A percentile compares a stretch with the other conserved stretches of the same genome.
Evolutionary conservation across 306 rosid species (phyloP).

Genomic region (Herpetospermum pedunculosum): DNA sequence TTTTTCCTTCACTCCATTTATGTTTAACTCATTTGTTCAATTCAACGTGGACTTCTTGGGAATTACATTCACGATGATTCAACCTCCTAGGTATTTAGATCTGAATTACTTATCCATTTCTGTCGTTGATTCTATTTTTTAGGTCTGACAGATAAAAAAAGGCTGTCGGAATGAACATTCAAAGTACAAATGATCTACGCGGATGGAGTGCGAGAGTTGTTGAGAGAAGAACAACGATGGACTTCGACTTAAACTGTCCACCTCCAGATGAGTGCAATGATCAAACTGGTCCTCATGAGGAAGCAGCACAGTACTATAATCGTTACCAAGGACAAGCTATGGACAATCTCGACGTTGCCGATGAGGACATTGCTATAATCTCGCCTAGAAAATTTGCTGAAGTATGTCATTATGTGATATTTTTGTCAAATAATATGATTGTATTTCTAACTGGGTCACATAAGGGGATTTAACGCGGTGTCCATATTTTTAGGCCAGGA

Average conservation of each 20-base stretch:
- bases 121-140: constrained; percentile 1
- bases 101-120: not conserved
- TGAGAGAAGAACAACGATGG: constrained; percentile 1
- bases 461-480: not conserved
- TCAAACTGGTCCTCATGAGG: not conserved
- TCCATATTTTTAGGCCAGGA: constrained; percentile 6
- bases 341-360: not conserved
- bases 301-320: not conserved
- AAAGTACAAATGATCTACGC: not conserved
- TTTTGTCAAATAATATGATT: not conserved
- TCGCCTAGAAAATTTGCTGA: constrained; percentile 10
- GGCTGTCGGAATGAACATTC: constrained; percentile 5
- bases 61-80: not conserved
- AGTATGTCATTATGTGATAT: constrained; percentile 6
- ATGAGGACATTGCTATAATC: constrained; percentile 9
- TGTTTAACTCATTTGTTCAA: not conserved
- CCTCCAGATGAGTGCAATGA: constrained; percentile 9
- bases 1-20: no score
- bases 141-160: not conserved
- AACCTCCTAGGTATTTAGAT: not conserved
- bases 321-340: not conserved
- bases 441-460: not conserved
- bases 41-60: not conserved
- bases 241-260: constrained; percentile 7
- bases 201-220: not conserved